Conservation (phyloP, 1,139 yeast species). For the Diutina pseudorugosa region DNA sequence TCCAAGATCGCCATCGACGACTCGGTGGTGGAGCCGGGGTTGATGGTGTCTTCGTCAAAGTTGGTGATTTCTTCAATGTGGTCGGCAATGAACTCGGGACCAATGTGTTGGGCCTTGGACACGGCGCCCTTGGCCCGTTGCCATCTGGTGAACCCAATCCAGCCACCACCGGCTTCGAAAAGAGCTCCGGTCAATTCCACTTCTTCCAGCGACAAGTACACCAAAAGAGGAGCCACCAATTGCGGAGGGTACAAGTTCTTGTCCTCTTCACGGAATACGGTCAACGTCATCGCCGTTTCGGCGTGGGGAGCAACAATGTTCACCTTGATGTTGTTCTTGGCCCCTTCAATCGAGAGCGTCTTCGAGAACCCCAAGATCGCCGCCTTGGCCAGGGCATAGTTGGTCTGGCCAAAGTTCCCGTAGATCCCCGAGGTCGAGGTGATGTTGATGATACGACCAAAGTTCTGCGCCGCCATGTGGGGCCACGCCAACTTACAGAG, state of each 20-base stretch:
- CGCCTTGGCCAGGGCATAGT: constrained; percentile 88
- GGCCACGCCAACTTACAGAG: constrained; percentile 94
- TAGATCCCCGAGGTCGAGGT: constrained; percentile 94
- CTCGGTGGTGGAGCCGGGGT: constrained; percentile 60
- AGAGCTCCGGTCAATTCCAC: constrained; percentile 58
- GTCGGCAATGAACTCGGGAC: constrained; percentile 63
- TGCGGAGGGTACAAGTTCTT: constrained; percentile 75
- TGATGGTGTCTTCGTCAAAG: constrained; percentile 47
- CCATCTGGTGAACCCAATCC: constrained; percentile 94
- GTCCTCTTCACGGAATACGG: constrained; percentile 70
- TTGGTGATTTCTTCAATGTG: constrained; percentile 56
- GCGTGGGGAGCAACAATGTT: constrained; percentile 95
- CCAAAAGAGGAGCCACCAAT: constrained; percentile 84
- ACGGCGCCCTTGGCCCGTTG: constrained; percentile 86
- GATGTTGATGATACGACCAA: constrained; percentile 78
- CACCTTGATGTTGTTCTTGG: constrained; percentile 60
- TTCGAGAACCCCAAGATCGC: constrained; percentile 79
- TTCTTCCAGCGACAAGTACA: constrained; percentile 63
- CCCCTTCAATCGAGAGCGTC: constrained; percentile 87
- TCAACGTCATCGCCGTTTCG: constrained; percentile 92
- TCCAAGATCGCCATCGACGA: constrained; percentile 68
- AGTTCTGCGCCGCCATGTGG: constrained; percentile 44
- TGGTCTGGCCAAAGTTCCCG: constrained; percentile 96
- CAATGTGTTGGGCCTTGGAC: constrained; percentile 31
- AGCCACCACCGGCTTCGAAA: constrained; percentile 64